Base-by-base conservation (phyloP, 306 rosid species). In the Prunus mume region DNA sequence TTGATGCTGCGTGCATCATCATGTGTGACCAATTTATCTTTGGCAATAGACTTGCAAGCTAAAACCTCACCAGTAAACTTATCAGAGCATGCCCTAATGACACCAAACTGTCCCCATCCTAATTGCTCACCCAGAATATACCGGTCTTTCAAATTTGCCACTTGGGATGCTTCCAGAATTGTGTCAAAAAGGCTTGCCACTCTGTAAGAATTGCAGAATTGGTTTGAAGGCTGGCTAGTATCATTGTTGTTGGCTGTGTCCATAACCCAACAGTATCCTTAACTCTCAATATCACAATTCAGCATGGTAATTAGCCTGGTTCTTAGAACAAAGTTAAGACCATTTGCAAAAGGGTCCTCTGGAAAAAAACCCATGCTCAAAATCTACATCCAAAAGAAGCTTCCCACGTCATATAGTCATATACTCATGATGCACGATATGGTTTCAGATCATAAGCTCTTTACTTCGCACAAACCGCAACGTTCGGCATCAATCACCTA, bases 51-150 rank as follows among this genome's bases (percentile, higher is more conserved):
- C 83, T 91, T 91, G 83, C 97, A 91, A 17, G 97, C 94, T 76
- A 91, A 73, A 46, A 85, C 86, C 85, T 89, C 97, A n/a, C 97
- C 91, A 0, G 91, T 82, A 49, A 81, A 75, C 84, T 79, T 91
- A 84, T 91, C 91, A 1, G 86, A 86, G 76, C 91, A 89, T 9
- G 82, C 87, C 69, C 91, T 85, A 43, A 91, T 91, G 62, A 91
- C 80, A 78, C 97, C 97, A 75, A 91, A 91, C 77, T 91, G 97
- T 22, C 93, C 97, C 94, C 91, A 91, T 58, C 97, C 97, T 84
- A 91, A 80, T 76, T 89, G 92, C 77, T 88, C 90, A 30, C 94
- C 92, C 12, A 91, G 90, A 85, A 74, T 32, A 69, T 89, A 91
- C 22, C 76, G 85, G 69, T 91, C 97, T 61, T 89, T 86, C 84